Conservation (phyloP, 2,329 filamentous ascomycete genomes). For the Colletotrichum zoysiae region DNA sequence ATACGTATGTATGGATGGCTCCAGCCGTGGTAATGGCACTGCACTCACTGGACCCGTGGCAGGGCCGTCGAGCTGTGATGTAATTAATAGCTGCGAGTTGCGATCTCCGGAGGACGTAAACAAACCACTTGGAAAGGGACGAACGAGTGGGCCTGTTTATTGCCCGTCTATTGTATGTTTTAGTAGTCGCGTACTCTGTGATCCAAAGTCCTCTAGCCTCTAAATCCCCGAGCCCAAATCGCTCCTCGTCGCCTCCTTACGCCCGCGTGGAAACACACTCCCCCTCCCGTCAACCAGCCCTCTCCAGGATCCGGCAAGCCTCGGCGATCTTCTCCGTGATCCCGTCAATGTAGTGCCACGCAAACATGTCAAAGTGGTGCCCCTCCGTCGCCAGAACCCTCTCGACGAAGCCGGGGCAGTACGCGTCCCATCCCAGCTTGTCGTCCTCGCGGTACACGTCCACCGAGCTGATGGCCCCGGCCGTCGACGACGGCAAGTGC, state of each 20-base stretch:
- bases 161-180: background rate
- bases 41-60: background rate
- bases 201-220: background rate
- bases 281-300: background rate
- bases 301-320: conserved; percentile 45
- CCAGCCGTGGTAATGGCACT: background rate
- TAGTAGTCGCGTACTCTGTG: background rate
- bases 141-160: background rate
- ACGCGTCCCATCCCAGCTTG: conserved; percentile 63
- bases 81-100: background rate
- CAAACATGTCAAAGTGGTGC: conserved; percentile 65
- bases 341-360: conserved; percentile 45
- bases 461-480: conserved; percentile 50
- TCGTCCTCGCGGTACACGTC: conserved; percentile 59
- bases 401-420: conserved; percentile 59
- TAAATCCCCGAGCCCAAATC: background rate
- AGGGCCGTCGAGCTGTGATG: background rate
- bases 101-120: background rate
- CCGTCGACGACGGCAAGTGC: conserved; percentile 51
- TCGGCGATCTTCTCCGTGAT: conserved; percentile 46
- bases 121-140: background rate
- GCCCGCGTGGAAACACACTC: too few species aligned
- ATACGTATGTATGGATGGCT: background rate
- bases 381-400: conserved; percentile 63
- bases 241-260: background rate